These are phyloP conservation scores for Lathyrus sativus DNA, from an alignment of 306 rosid genomes.

Conservation along the genomic window DNA sequence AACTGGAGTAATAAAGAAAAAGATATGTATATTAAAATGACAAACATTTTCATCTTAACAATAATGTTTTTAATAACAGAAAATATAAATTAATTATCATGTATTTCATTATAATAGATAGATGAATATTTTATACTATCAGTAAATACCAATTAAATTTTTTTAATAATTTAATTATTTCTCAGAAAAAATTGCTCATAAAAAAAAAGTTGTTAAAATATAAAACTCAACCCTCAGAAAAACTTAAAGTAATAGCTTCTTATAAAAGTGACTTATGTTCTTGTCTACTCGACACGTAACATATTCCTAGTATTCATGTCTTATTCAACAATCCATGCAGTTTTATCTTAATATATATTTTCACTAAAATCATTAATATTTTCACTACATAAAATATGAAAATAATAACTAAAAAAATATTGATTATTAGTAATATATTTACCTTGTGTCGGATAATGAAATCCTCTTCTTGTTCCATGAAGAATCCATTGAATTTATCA, in stretches of 20 bases:
- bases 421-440: not conserved
- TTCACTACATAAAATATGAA: not conserved
- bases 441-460: conserved; percentile 79
- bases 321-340: not conserved
- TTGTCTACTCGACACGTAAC: not conserved
- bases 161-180: not conserved
- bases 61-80: not conserved
- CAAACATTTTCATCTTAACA: not conserved
- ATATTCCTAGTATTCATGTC: not conserved
- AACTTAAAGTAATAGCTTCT: too few relatives aligned
- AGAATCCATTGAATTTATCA: conserved; percentile 81
- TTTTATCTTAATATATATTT: not conserved
- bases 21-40: not conserved
- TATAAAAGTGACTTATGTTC: not conserved
- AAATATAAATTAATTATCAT: too few relatives aligned
- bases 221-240: too few relatives aligned
- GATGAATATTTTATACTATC: too few relatives aligned
- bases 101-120: too few relatives aligned
- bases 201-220: too few relatives aligned
- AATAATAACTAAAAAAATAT: not conserved
- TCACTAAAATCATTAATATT: too few relatives aligned
- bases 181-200: too few relatives aligned
- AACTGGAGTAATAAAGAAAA: not conserved
- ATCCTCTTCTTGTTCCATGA: conserved; percentile 83
- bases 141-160: too few relatives aligned